These are phyloP conservation scores for Dimocarpus longan DNA, from an alignment of 345 rosid species.

Conservation along the genomic window DNA sequence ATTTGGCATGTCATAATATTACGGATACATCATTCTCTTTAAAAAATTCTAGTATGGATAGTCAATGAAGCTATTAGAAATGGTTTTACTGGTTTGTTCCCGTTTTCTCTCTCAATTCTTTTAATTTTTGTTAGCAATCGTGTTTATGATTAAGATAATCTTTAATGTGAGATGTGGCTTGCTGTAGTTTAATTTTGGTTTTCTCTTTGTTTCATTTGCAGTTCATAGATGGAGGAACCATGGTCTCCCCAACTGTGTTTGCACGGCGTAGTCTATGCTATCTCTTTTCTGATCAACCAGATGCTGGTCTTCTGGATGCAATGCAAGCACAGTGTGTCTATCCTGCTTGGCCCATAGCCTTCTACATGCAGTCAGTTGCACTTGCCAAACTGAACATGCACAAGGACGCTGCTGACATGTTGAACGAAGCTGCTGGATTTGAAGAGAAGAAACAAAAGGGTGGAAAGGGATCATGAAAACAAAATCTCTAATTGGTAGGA, in stretches of 20 bases:
- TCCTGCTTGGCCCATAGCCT: constrained; percentile 94
- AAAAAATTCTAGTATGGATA: neutral
- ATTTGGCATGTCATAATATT: neutral
- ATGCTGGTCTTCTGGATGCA: constrained; percentile 88
- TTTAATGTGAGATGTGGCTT: neutral
- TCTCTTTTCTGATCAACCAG: constrained; percentile 82
- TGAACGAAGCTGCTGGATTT: constrained; percentile 81
- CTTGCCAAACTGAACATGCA: constrained; percentile 94
- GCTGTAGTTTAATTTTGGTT: neutral
- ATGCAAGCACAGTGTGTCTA: constrained; percentile 92
- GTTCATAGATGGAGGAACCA: constrained; percentile 87
- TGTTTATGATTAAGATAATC: neutral
- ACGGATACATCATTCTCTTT: neutral
- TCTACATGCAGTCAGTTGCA: constrained; percentile 98
- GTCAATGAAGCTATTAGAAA: neutral
- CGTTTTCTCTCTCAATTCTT: neutral
- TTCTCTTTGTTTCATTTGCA: constrained; percentile 32
- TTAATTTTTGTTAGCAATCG: neutral
- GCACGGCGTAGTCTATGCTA: constrained; percentile 92
- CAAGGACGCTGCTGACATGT: constrained; percentile 91
- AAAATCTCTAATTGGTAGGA: neutral
- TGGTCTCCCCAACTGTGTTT: constrained; percentile 92
- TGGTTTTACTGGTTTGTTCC: neutral
- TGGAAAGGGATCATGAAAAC: constrained; percentile 53
- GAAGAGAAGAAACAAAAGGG: constrained; percentile 90